Evolutionary conservation across 2,329 filamentous ascomycete species (phyloP).

Genomic region (Aspergillus sp.): DNA sequence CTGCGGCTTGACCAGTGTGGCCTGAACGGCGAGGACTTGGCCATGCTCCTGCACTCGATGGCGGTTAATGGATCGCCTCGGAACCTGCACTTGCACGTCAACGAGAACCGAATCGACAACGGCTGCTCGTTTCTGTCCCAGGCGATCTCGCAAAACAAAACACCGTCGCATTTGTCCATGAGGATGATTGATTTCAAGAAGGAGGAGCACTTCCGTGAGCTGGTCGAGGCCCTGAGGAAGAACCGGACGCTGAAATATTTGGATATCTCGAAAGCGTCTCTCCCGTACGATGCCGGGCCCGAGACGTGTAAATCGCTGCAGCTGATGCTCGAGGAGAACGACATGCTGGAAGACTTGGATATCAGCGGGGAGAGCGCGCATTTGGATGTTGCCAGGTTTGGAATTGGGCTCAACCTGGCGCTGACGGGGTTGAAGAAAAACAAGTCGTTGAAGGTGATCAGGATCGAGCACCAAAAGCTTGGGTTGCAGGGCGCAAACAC

Average conservation of each 20-base stretch:
- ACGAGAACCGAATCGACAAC: constrained; percentile 46
- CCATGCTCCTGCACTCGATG: constrained; percentile 57
- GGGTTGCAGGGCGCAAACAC: constrained; percentile 61
- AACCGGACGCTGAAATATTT: constrained; percentile 56
- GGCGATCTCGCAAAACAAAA: constrained; percentile 42
- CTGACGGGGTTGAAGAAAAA: constrained; percentile 57
- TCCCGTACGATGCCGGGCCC: constrained; percentile 58
- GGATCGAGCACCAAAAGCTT: constrained; percentile 59
- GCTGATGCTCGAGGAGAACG: constrained; percentile 57
- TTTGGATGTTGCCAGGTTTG: constrained; percentile 60
- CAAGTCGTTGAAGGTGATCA: constrained; percentile 50
- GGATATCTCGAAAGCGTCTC: constrained; percentile 60
- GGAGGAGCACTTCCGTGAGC: constrained; percentile 53
- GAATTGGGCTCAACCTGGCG: constrained; percentile 58
- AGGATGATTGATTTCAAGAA: constrained; percentile 60
- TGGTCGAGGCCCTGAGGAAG: constrained; percentile 51
- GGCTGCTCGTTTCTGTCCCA: constrained; percentile 35
- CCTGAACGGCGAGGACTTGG: constrained; percentile 55
- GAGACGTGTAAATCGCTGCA: constrained; percentile 58
- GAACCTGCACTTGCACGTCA: constrained; percentile 57
- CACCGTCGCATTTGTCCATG: constrained; percentile 56
- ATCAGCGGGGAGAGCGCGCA: constrained; percentile 64
- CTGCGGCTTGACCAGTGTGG: constrained; percentile 59
- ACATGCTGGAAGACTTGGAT: constrained; percentile 56
- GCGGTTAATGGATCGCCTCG: constrained; percentile 43